phyloP scores from a whole-genome alignment of 1,284 basidiomycete species.

The Neolentinus lepideus region DNA sequence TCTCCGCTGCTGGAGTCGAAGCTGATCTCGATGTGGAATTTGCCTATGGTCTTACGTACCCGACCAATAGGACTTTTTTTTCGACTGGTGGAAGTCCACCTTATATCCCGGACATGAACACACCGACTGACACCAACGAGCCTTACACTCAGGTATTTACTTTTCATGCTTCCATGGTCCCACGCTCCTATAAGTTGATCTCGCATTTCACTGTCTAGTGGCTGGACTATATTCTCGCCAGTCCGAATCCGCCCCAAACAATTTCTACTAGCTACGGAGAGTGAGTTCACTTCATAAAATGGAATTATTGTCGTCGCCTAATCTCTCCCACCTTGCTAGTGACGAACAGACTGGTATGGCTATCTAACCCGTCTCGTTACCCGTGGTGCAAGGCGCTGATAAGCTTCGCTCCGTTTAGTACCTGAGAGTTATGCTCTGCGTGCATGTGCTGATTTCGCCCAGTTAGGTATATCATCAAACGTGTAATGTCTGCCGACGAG shows the following conservation, averaged over 20 bases:
- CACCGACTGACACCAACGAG: slow-evolving; percentile 48
- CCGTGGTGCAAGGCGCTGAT: background rate
- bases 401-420: slow-evolving; percentile 23
- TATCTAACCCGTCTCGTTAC: background rate
- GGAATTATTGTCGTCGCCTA: background rate
- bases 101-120: slow-evolving; percentile 40
- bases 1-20: slow-evolving; percentile 49
- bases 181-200: background rate
- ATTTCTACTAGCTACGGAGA: slow-evolving; percentile 51
- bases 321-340: background rate
- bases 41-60: slow-evolving; percentile 52
- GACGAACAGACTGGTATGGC: slow-evolving; percentile 54
- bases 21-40: slow-evolving; percentile 69
- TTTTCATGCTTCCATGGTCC: too few relatives aligned
- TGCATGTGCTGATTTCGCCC: slow-evolving; percentile 58
- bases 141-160: slow-evolving; percentile 45
- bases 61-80: slow-evolving; percentile 44
- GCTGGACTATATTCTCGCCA: slow-evolving; percentile 46
- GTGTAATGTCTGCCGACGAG: slow-evolving; percentile 13
- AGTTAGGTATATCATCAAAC: slow-evolving; percentile 36
- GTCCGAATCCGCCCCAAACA: slow-evolving; percentile 37
- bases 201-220: slow-evolving; percentile 31
- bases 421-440: slow-evolving; percentile 54
- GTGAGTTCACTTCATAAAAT: background rate
- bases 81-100: slow-evolving; percentile 57